Evolutionary conservation across 345 rosid species (phyloP), one percentile per base, ranked within the genome.

Genomic region (Gossypium ekmanianum): DNA sequence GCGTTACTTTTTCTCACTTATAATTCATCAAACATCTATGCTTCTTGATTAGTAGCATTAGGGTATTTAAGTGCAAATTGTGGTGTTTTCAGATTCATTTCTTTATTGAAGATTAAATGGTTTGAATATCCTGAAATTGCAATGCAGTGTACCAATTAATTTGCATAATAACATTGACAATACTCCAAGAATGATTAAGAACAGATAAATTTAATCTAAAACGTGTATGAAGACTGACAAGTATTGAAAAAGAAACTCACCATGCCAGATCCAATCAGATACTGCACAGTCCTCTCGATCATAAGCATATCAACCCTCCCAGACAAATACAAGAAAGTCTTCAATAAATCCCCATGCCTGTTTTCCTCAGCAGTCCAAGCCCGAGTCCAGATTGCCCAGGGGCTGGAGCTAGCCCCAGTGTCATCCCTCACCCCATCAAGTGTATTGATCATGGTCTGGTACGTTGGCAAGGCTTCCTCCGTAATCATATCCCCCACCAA

Each of bases 401-500:
- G 87, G 79, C 79, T 84, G 10, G 39, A 54, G 78, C 97, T 89
- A 2, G 90, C 89, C 14, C 97, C 94, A 1, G 92, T 91, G 84
- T 91, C 94, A 54, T 91, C 97, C 43, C 75, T 80, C 11, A 88
- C 94, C 2, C 91, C 97, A 8, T 91, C 97, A 0, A 91, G 87
- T 1, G 94, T 89, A 77, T 91, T 91, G 76, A 89, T 72, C 84
- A 90, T 85, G 12, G 91, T 87, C 78, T 88, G 91, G 68, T 91
- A 91, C 11, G 91, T 91, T 0, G 94, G 97, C 74, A 91, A 68
- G 1, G 97, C 97, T 17, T 91, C 97, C 81, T 91, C 97, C 2
- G 97, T 91, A 59, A 91, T 84, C 94, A 91, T 91, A 76, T 91
- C 97, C 13, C 97, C 97, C 26, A 87, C 90, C 76, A 91, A 75